phyloP scores from a whole-genome alignment of 768 basidiomycete genomes.

The Pisolithus microcarpus region DNA sequence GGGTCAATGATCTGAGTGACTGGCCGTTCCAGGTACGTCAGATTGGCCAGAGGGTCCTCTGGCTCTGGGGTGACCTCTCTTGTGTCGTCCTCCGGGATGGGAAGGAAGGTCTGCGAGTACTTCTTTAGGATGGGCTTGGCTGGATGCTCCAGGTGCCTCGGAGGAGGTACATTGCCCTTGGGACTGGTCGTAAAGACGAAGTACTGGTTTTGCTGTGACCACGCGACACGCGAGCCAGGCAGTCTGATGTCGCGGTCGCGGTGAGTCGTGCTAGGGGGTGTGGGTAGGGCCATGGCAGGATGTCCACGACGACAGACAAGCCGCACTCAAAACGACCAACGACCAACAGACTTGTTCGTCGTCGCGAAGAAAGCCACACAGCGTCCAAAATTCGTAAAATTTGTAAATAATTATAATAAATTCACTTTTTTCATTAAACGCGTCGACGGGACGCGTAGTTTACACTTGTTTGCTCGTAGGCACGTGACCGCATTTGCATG shows the following conservation, averaged over 20 bases:
- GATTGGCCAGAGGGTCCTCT: conserved; percentile 52
- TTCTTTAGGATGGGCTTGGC: conserved; percentile 69
- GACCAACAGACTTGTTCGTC: conserved; percentile 4
- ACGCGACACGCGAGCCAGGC: conserved; percentile 38
- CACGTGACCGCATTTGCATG: background rate
- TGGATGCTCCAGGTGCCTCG: conserved; percentile 39
- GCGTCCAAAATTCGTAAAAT: no score
- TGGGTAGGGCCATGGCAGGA: conserved; percentile 42
- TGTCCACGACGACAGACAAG: conserved; percentile 8
- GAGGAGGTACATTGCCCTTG: conserved; percentile 14
- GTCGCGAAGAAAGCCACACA: conserved; percentile 1
- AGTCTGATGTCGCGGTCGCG: conserved; percentile 46
- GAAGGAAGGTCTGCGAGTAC: conserved; percentile 25
- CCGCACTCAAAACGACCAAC: conserved; percentile 1
- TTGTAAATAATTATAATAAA: background rate
- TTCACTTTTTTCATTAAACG: background rate
- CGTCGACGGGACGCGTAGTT: background rate
- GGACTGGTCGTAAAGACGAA: conserved; percentile 32
- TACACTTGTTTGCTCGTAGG: background rate
- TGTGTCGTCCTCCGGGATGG: conserved; percentile 34
- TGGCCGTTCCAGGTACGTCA: conserved; percentile 59
- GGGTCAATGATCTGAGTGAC: conserved; percentile 50
- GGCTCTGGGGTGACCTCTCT: conserved; percentile 76
- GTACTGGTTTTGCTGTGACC: conserved; percentile 46
- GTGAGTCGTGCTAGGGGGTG: conserved; percentile 55